Conservation (phyloP, 1,284 basidiomycete genomes). For the Apiotrichum brassicae region DNA sequence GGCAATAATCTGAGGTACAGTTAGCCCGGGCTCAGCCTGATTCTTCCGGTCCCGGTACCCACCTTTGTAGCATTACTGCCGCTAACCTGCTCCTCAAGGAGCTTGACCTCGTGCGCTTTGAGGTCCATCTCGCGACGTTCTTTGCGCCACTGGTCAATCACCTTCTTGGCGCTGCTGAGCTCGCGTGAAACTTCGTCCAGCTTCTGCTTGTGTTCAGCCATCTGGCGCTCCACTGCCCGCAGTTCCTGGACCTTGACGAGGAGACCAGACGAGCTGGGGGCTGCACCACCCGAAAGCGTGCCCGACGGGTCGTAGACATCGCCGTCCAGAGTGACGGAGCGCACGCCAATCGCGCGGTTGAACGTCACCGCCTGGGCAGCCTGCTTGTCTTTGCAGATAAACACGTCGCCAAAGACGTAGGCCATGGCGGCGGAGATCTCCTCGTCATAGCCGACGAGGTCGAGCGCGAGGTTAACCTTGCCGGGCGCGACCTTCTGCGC, state of each 20-base stretch:
- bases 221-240: constrained; percentile 56
- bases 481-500: constrained; percentile 72
- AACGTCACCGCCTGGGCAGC: constrained; percentile 89
- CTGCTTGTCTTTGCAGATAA: constrained; percentile 84
- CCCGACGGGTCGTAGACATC: constrained; percentile 97
- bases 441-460: constrained; percentile 75
- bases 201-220: constrained; percentile 54
- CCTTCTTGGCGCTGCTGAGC: constrained; percentile 54
- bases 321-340: constrained; percentile 87
- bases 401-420: constrained; percentile 88
- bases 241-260: constrained; percentile 83
- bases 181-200: constrained; percentile 58
- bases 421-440: constrained; percentile 85
- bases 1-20: constrained; percentile 64
- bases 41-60: constrained; percentile 28
- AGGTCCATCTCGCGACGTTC: constrained; percentile 72
- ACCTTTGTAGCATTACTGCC: constrained; percentile 86
- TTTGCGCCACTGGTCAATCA: constrained; percentile 64
- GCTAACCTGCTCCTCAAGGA: constrained; percentile 78
- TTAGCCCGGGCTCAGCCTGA: too few relatives aligned
- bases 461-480: constrained; percentile 78
- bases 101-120: constrained; percentile 74
- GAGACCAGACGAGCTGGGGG: constrained; percentile 67
- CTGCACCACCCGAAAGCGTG: constrained; percentile 84
- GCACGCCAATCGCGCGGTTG: constrained; percentile 62